Base-by-base conservation (phyloP, 2,329 filamentous ascomycete species). In the Aspergillus amoenus region DNA sequence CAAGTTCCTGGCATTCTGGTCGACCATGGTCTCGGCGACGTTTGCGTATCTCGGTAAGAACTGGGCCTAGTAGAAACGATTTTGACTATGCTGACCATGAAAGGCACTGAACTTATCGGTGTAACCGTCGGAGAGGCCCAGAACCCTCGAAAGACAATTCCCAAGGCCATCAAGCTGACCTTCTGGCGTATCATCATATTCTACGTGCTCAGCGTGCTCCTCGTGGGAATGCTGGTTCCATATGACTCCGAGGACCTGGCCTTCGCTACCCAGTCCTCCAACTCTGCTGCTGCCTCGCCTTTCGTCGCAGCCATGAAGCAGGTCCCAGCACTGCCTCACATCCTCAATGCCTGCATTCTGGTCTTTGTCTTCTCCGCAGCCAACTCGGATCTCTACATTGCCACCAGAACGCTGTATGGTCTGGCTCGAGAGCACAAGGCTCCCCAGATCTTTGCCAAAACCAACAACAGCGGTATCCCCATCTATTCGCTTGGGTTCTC, bases 161-260 rank as follows among this genome's bases (percentile, higher is more conserved):
- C 89, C 9, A 83, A 85, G 56, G 88, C 88, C 56, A 90, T 91
- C 77, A 87, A 84, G 70, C 80, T 90, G 49, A 92, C 88, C 63
- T 92, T 93, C 75, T 93, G 84, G 78, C 89, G 90, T 56, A 93
- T 93, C 70, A 76, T 91, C 62, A 78, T 93, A 77, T 93, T 93
- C 79, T 93, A 93, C 78, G 81, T 86, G 66, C 73, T 91, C 56
- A 86, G 84, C 17, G 87, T 92, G 34, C 81, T 93, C 52, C 81
- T 93, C 51, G 79, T 93, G 52, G 89, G 89, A 67, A 89, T 91
- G 82, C 80, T 88, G 52, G 87, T 93, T 4, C 88, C 88, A 1
- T 92, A 89, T 79, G 77, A 92, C 78, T 83, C 82, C 42, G 0
- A 61, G 0, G 72, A 83, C 0, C 84, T 91, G 4, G 74, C 77